Percentiles rank a stretch among this genome's conserved stretches.
phyloP scores from a whole-genome alignment of 169 alveolate genomes.

The Plasmodium sp. region DNA sequence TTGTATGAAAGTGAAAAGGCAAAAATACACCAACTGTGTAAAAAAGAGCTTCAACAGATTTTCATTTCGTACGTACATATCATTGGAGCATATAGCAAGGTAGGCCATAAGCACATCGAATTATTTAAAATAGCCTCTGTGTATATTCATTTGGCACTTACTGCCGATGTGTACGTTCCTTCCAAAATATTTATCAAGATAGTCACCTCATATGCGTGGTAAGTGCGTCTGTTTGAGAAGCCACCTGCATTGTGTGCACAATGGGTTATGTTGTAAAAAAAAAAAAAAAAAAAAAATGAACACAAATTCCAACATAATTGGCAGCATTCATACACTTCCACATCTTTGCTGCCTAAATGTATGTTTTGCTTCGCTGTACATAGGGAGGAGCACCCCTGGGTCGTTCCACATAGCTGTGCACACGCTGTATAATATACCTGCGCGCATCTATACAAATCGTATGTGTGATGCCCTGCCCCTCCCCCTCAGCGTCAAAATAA shows the following conservation, averaged over 20 bases:
- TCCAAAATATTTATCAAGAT: constrained; percentile 76
- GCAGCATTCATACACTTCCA: not conserved
- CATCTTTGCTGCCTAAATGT: not conserved
- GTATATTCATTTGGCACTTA: constrained; percentile 64
- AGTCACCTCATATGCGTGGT: constrained; percentile 79
- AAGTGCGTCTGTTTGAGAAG: not conserved
- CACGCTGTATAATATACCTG: not conserved
- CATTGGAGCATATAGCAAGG: constrained; percentile 80
- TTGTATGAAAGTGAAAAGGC: constrained; percentile 34
- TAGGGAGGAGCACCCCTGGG: not conserved
- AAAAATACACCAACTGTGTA: constrained; percentile 18
- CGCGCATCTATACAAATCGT: not conserved
- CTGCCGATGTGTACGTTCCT: constrained; percentile 71
- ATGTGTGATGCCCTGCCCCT: not conserved
- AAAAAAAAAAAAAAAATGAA: not conserved
- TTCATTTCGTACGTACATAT: constrained; percentile 84
- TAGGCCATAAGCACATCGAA: constrained; percentile 76
- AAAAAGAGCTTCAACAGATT: constrained; percentile 7
- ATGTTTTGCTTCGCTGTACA: not conserved
- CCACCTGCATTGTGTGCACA: constrained; percentile 65
- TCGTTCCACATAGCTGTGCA: not conserved
- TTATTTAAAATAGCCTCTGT: constrained; percentile 82
- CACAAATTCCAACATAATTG: not conserved
- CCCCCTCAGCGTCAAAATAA: constrained; percentile 43
- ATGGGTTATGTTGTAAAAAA: constrained; percentile 68